Conservation (phyloP, 441 rosid genomes). For the Arabidopsis lyrata region DNA sequence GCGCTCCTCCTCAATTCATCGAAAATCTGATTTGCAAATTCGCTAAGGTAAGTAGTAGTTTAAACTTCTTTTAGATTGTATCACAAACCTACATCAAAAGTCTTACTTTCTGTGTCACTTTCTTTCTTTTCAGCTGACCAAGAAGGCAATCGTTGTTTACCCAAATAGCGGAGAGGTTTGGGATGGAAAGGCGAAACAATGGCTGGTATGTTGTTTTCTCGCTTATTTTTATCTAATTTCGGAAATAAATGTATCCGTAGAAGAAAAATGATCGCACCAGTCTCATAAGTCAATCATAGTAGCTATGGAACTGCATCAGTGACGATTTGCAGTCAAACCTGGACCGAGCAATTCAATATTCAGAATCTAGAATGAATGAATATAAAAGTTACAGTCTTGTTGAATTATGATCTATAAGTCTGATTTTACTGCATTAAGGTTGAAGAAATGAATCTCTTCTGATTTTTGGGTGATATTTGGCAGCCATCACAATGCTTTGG, state of each 20-base stretch:
- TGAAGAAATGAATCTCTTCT: not conserved
- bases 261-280: not conserved
- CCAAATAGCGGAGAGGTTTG: conserved; percentile 94
- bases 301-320: conserved; percentile 3
- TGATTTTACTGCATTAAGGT: not conserved
- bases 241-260: not conserved
- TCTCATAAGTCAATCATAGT: conserved; percentile 17
- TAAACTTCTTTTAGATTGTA: not conserved
- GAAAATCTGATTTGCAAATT: conserved; percentile 66
- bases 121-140: conserved; percentile 59
- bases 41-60: conserved; percentile 52
- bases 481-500: conserved; percentile 88
- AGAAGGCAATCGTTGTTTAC: conserved; percentile 74
- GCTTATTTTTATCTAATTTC: not conserved
- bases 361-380: not conserved
- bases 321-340: not conserved
- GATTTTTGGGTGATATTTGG: conserved; percentile 7
- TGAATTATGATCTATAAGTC: not conserved
- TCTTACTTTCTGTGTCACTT: conserved; percentile 2
- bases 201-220: conserved; percentile 70
- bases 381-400: not conserved
- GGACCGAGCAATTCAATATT: not conserved
- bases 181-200: conserved; percentile 87
- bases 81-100: not conserved
- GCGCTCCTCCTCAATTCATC: conserved; percentile 86